phyloP scores from a whole-genome alignment of 106 monocot species.

The Vanilla planifolia region DNA sequence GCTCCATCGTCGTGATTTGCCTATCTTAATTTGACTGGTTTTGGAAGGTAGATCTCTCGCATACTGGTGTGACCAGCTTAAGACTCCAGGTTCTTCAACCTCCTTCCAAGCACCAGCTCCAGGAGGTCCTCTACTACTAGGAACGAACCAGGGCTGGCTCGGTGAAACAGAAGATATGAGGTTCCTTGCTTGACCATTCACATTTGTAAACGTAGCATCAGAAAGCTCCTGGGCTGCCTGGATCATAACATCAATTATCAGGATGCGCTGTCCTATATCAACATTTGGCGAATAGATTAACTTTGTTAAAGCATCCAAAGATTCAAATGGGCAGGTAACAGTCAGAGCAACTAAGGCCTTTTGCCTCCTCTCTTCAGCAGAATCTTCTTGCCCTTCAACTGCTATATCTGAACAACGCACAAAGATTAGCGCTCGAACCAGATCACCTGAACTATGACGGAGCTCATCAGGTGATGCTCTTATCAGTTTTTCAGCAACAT shows the following conservation, averaged over 20 bases:
- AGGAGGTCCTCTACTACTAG: slow-evolving; percentile 55
- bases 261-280: slow-evolving; percentile 76
- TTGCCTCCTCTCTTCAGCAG: slow-evolving; percentile 81
- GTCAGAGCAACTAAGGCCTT: slow-evolving; percentile 71
- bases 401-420: slow-evolving; percentile 78
- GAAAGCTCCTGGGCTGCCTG: slow-evolving; percentile 88
- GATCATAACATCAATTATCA: slow-evolving; percentile 94
- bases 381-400: slow-evolving; percentile 87
- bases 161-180: slow-evolving; percentile 53
- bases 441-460: slow-evolving; percentile 63
- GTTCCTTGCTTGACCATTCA: slow-evolving; percentile 19
- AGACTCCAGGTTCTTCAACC: slow-evolving; percentile 37
- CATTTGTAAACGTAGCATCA: slow-evolving; percentile 39
- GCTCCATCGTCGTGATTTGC: slow-evolving; percentile 86
- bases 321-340: slow-evolving; percentile 88
- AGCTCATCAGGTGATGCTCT: slow-evolving; percentile 97
- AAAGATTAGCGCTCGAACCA: slow-evolving; percentile 66
- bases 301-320: slow-evolving; percentile 62
- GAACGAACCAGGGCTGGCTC: slow-evolving; percentile 74
- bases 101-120: slow-evolving; percentile 94
- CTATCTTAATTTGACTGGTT: slow-evolving; percentile 62
- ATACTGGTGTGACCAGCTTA: slow-evolving; percentile 73
- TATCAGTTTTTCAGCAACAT: slow-evolving; percentile 68
- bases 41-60: slow-evolving; percentile 86
- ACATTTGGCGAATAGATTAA: slow-evolving; percentile 87